These are phyloP conservation scores for Penicillium brevicompactum DNA, from an alignment of 2,329 filamentous ascomycete genomes.

Conservation along the genomic window DNA sequence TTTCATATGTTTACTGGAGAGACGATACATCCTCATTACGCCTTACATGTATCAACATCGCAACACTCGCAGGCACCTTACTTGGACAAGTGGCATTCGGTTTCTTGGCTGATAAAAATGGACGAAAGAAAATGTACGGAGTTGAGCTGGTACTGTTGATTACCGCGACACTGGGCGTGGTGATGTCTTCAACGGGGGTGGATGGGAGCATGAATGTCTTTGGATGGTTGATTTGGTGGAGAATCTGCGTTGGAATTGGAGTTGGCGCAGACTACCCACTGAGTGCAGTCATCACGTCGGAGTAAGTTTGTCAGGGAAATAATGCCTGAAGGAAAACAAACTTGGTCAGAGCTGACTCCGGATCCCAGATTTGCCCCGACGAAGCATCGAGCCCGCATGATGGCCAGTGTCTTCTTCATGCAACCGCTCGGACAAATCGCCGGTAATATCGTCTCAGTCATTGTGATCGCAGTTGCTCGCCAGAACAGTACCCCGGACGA, in stretches of 20 bases:
- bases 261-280: conserved; percentile 71
- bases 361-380: conserved; percentile 52
- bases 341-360: conserved; percentile 2
- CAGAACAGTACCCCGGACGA: conserved; percentile 25
- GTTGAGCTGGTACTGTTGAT: conserved; percentile 53
- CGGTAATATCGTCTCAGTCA: conserved; percentile 63
- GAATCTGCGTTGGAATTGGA: conserved; percentile 53
- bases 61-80: conserved; percentile 50
- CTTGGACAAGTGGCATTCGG: conserved; percentile 53
- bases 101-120: conserved; percentile 50
- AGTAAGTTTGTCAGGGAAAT: conserved; percentile 49
- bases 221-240: conserved; percentile 52
- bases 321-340: background rate
- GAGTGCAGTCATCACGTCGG: conserved; percentile 67
- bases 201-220: conserved; percentile 48
- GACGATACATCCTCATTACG: conserved; percentile 37
- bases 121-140: conserved; percentile 55
- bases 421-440: conserved; percentile 68
- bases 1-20: conserved; percentile 52
- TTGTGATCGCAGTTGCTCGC: conserved; percentile 39
- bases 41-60: conserved; percentile 48
- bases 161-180: conserved; percentile 49
- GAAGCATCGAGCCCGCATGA: conserved; percentile 66
- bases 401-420: conserved; percentile 69
- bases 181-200: conserved; percentile 48